phyloP scores from a whole-genome alignment of 2,329 filamentous ascomycete species.

The Apiospora pterosperma region DNA sequence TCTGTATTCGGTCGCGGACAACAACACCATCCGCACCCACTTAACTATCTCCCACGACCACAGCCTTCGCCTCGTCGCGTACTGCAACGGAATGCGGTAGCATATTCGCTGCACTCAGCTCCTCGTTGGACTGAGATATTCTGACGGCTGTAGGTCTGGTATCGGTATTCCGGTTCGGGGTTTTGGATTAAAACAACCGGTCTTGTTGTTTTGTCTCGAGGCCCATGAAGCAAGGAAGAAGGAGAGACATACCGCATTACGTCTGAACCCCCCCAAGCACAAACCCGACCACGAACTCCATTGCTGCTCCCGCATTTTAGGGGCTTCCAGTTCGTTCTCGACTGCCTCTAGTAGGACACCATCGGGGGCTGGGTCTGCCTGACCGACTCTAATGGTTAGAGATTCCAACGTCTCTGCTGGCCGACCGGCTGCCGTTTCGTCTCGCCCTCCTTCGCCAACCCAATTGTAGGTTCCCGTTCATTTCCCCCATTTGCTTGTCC shows the following conservation, averaged over 20 bases:
- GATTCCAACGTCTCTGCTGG: conserved; percentile 56
- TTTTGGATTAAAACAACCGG: neutral
- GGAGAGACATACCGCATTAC: neutral
- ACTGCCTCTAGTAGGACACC: conserved; percentile 7
- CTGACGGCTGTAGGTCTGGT: conserved; percentile 1
- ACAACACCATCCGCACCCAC: neutral
- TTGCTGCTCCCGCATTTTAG: neutral
- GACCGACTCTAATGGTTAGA: conserved; percentile 42
- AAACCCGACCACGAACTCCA: neutral
- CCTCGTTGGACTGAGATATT: conserved; percentile 6
- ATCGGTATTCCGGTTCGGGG: neutral
- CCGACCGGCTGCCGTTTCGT: conserved; percentile 43
- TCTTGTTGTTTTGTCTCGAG: neutral
- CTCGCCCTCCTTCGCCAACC: conserved; percentile 46
- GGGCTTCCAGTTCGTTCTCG: conserved; percentile 2
- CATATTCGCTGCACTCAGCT: conserved; percentile 5
- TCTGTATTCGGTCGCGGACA: conserved; percentile 1
- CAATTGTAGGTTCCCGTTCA: conserved; percentile 42
- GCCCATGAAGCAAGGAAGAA: neutral
- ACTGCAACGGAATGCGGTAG: conserved; percentile 6
- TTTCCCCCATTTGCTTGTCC: conserved; percentile 10
- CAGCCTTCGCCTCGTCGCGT: conserved; percentile 5
- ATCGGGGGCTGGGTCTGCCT: conserved; percentile 9
- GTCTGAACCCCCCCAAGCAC: neutral
- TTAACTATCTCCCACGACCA: neutral